Percentiles rank a stretch among this genome's conserved stretches.
Conservation (phyloP, 768 basidiomycete species). For the Trametes sanguinea region DNA sequence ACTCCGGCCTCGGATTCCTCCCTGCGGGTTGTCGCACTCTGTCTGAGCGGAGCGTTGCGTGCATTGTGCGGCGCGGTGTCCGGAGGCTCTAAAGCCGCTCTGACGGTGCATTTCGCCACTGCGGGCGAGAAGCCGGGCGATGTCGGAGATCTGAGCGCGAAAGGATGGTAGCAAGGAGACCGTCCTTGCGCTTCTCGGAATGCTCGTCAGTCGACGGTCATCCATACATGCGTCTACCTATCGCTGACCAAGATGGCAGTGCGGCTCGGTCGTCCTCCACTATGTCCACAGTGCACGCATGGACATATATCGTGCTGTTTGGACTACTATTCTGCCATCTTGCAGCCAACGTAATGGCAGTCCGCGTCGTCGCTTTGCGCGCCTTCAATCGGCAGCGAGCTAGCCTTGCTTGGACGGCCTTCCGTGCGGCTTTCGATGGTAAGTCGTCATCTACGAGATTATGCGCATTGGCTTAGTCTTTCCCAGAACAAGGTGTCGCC, state of each 20-base stretch:
- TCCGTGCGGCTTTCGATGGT: conserved; percentile 28
- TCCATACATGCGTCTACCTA: neutral
- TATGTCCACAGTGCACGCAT: conserved; percentile 48
- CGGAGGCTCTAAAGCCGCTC: conserved; percentile 69
- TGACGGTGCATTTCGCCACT: conserved; percentile 66
- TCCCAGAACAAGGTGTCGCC: conserved; percentile 28
- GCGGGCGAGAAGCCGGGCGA: conserved; percentile 55
- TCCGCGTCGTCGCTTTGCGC: conserved; percentile 57
- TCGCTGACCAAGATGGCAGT: conserved; percentile 36
- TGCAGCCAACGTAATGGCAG: conserved; percentile 58
- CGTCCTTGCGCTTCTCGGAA: conserved; percentile 63
- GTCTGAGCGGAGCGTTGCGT: conserved; percentile 58
- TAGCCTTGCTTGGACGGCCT: conserved; percentile 52
- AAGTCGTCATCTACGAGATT: neutral
- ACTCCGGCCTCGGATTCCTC: conserved; percentile 35
- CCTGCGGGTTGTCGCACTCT: conserved; percentile 51
- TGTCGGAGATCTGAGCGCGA: conserved; percentile 70
- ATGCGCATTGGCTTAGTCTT: no score
- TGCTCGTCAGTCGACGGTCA: conserved; percentile 51
- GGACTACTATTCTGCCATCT: conserved; percentile 57
- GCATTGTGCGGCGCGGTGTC: conserved; percentile 65
- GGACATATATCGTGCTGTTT: conserved; percentile 53
- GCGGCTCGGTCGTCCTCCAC: conserved; percentile 60
- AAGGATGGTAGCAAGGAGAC: conserved; percentile 77
- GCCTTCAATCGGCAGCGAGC: conserved; percentile 63